Base-by-base conservation (phyloP, 1,139 yeast species). In the Protomyces inundatus region DNA sequence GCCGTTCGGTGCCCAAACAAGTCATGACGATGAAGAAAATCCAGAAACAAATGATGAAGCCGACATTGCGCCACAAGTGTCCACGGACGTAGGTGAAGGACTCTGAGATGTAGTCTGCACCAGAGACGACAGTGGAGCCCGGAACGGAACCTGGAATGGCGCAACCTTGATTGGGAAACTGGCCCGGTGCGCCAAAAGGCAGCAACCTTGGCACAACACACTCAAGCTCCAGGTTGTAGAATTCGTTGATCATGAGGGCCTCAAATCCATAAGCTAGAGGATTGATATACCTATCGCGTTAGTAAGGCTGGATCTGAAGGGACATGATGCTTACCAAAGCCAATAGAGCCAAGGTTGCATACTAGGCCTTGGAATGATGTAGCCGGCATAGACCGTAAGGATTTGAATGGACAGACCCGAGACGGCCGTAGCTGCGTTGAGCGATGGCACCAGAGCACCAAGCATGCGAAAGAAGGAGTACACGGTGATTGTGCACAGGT, bases 261-360 rank as follows among this genome's bases (percentile, higher is more conserved):
- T 87, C 91, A 70, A 85, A 87, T 4, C 82, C 80, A 70, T 87
- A 88, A 5, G 83, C 84, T 56, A 87, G 76, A 0, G 95, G 95
- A 70, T 87, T 82, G 65, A 87, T 71, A 72, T 79, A 84, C 23
- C 23, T 23, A 23, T 23, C 23, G 23, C 23, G 2, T 23, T 23
- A 23, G 23, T 23, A 23, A 23, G 23, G 1, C 23, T 23, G 23
- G 23, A 23, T 23, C 23, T 23, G 23, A 23, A 23, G 23, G 23
- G 23, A 23, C 2, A 23, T 23, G 23, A 23, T 23, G 23, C 23
- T 23, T 23, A 23, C 67, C 79, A 81, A 64, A 84, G 73, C 93
- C 95, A 88, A 67, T 86, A 79, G 45, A 87, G 82, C 95, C 95
- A 88, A 80, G 87, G 87, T 85, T 30, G 54, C 46, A 36, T 33